Conservation (phyloP, 2,329 filamentous ascomycete genomes). For the Arthroderma sp. region DNA sequence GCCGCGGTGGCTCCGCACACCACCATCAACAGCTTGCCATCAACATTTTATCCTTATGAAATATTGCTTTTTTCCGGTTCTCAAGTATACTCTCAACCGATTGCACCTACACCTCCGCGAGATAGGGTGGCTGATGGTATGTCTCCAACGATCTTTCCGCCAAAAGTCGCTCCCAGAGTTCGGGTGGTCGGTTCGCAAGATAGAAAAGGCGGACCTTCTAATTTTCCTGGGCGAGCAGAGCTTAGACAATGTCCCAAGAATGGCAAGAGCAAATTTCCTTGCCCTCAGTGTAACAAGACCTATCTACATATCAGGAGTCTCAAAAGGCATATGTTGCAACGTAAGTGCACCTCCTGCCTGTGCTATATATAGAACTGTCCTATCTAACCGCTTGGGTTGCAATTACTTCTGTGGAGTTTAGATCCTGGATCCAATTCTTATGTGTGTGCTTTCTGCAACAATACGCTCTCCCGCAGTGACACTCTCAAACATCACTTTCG, state of each 20-base stretch:
- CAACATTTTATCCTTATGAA: conserved; percentile 38
- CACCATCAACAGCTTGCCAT: conserved; percentile 29
- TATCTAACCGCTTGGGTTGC: too few relatives aligned
- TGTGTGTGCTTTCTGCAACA: conserved; percentile 94
- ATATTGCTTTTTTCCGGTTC: conserved; percentile 54
- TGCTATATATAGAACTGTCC: too few relatives aligned
- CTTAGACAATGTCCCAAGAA: conserved; percentile 64
- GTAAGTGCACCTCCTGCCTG: conserved; percentile 51
- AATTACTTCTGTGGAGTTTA: conserved; percentile 33
- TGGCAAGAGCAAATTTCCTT: conserved; percentile 94
- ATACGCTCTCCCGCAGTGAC: conserved; percentile 94
- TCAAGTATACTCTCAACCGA: conserved; percentile 59
- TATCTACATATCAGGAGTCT: conserved; percentile 95
- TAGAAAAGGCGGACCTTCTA: conserved; percentile 78
- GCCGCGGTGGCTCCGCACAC: conserved; percentile 31
- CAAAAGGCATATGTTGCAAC: conserved; percentile 88
- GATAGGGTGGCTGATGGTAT: conserved; percentile 28
- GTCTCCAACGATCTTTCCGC: conserved; percentile 23
- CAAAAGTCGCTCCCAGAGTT: conserved; percentile 40
- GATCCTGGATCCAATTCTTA: conserved; percentile 97
- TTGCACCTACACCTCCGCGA: conserved; percentile 54
- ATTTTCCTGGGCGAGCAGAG: conserved; percentile 71
- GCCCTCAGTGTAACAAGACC: conserved; percentile 94
- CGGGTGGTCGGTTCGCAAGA: conserved; percentile 94
- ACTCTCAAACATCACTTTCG: conserved; percentile 98